These are phyloP conservation scores for Royoungia palumana DNA, from an alignment of 768 basidiomycete genomes.

Conservation along the genomic window DNA sequence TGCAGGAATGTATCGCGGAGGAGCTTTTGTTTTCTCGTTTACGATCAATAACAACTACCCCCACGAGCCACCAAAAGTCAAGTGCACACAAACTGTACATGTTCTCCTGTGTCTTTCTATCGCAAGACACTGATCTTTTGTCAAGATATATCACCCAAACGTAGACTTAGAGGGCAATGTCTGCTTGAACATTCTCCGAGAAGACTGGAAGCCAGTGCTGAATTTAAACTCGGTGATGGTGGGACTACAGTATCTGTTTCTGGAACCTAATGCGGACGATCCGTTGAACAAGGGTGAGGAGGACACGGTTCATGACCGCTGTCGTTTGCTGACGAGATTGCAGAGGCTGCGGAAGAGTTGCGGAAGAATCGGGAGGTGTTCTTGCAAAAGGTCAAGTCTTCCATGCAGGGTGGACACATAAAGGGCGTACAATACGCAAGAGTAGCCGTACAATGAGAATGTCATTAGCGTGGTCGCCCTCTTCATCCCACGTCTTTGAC, in stretches of 20 bases:
- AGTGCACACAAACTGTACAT: conserved; percentile 88
- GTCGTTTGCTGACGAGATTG: conserved; percentile 9
- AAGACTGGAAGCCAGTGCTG: conserved; percentile 99
- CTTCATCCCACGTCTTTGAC: not conserved
- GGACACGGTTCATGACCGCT: not conserved
- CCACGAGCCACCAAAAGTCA: conserved; percentile 98
- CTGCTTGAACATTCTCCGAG: conserved; percentile 95
- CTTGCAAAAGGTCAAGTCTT: conserved; percentile 75
- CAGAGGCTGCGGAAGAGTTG: conserved; percentile 96
- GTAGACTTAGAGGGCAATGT: conserved; percentile 98
- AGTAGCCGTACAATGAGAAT: conserved; percentile 49
- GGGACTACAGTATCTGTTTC: conserved; percentile 95
- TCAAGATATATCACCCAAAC: conserved; percentile 97
- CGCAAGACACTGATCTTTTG: conserved; percentile 3
- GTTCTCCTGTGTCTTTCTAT: not conserved
- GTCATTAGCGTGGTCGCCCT: conserved; percentile 6
- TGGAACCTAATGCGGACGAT: conserved; percentile 98
- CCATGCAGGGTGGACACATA: conserved; percentile 80
- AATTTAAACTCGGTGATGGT: conserved; percentile 99
- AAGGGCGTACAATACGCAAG: conserved; percentile 78
- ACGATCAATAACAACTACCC: conserved; percentile 97
- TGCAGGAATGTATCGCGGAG: conserved; percentile 97
- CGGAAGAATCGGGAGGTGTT: conserved; percentile 85
- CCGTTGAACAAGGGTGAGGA: conserved; percentile 92
- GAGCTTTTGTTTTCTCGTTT: conserved; percentile 91